Evolutionary conservation across 805 yeast species (phyloP), one percentile per base, ranked within the genome.

Genomic region (Saccharomycopsis oosterbeekiorum): DNA sequence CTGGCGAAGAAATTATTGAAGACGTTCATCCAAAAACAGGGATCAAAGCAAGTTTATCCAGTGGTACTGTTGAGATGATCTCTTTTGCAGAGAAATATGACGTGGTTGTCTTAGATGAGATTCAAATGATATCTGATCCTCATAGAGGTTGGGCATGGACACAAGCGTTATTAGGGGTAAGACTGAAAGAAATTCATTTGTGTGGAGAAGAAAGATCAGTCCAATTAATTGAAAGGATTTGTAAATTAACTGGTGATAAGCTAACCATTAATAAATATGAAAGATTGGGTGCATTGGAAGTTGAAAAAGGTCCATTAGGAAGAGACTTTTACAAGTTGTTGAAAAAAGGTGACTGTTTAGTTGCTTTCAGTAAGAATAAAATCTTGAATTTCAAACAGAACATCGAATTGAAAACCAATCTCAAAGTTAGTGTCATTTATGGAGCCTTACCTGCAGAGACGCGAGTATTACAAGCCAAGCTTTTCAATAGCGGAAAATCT

Each of bases 401-500:
- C 60, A 86, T 94, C 61, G 97, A 92, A 69, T 73, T 73, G 51
- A 70, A 71, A 8, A 86, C 96, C 0, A 73, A 80, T 9, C 70
- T 82, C 40, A 84, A 81, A 69, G 96, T 93, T 60, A 96, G 96
- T 0, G 91, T 94, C 1, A 85, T 94, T 37, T 94, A 94, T 70
- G 99, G 99, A 24, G 92, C 96, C 0, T 76, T 94, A 54, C 99
- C 99, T 0, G 96, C 98, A 0, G 98, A 94, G 70, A 89, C 93
- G 0, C 80, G 99, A 66, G 83, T 90, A 2, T 83, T 83, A 65
- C 97, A 94, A 69, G 96, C 97, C 0, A 71, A 76, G 36, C 76
- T 81, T 56, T 94, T 94, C 72, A 94, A 94, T 69, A 74, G 70
- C n/a, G 93, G 96, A 1, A 80, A 80, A 41, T 86, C 83, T 65